phyloP scores from a whole-genome alignment of 768 basidiomycete genomes.

The Lactarius deliciosus region DNA sequence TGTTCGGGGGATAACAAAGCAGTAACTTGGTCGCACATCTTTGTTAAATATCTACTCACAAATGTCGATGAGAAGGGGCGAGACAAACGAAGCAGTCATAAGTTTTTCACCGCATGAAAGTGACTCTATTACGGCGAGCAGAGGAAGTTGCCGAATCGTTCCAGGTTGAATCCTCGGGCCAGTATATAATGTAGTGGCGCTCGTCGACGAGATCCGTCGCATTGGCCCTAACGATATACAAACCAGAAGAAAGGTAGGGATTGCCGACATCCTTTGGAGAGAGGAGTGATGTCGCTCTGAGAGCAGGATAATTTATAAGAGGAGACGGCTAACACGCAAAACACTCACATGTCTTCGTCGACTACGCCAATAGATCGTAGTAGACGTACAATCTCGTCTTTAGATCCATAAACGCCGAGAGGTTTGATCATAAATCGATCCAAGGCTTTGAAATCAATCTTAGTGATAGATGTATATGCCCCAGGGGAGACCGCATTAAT shows the following conservation, averaged over 20 bases:
- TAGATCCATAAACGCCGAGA: constrained; percentile 58
- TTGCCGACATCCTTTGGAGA: constrained; percentile 22
- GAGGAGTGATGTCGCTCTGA: constrained; percentile 31
- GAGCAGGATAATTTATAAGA: not conserved
- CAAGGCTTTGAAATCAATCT: constrained; percentile 54
- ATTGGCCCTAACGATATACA: constrained; percentile 43
- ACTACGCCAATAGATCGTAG: constrained; percentile 40
- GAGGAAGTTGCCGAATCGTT: constrained; percentile 47
- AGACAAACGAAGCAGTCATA: not conserved
- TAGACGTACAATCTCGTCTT: constrained; percentile 48
- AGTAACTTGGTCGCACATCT: constrained; percentile 53
- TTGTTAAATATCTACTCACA: constrained; percentile 10
- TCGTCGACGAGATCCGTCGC: constrained; percentile 23
- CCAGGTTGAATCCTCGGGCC: constrained; percentile 64
- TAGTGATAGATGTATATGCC: constrained; percentile 53
- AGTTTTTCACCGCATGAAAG: constrained; percentile 55
- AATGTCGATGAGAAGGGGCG: not conserved
- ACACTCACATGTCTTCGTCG: constrained; percentile 42
- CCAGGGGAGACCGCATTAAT: constrained; percentile 51
- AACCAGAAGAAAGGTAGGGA: constrained; percentile 45
- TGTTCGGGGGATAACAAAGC: constrained; percentile 53
- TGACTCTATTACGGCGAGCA: constrained; percentile 52
- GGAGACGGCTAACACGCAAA: not conserved
- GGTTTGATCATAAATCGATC: constrained; percentile 50
- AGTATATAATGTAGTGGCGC: constrained; percentile 52